Base-by-base conservation (phyloP, 164 flowering plant genomes). In the Aristolochia fimbriata region DNA sequence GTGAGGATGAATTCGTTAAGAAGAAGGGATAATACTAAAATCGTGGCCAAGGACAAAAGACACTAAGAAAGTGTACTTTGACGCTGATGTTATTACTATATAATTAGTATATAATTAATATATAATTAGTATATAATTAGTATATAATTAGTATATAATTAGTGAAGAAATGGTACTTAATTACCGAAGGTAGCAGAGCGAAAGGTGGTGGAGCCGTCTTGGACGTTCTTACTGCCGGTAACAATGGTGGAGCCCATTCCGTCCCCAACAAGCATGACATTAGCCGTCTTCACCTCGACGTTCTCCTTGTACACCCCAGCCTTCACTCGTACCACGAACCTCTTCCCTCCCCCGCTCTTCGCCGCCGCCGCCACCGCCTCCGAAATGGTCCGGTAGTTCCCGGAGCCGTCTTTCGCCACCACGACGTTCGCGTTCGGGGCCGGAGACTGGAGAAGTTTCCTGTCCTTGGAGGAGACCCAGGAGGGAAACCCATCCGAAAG, bases 111-210 rank as follows among this genome's bases (percentile, higher is more conserved):
- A 4, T 11, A 20, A 8, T 20, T 20, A 52, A 0, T 15, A 17
- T 23, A 7, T 3, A 23, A 52, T 8, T 6, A 14, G 4, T 20
- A 51, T 11, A n/a, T 51, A 64, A 76, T 71, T 69, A 86, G n/a
- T n/a, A n/a, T n/a, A n/a, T 20, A 51, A 16, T 17, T 17, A 16
- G 23, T 6, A n/a, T 51, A 4, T 11, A 20, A 8, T 20, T 20
- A 52, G 0, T 15, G 31, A 52, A 7, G 15, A 23, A 52, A 2
- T 6, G 4, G 4, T 20, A 51, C 21, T 51, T 51, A 64, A 76
- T 71, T 69, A 86, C 94, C 90, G 64, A 81, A 73, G 55, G 94
- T 84, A 0, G 94, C 94, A 0, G 90, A 75, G 0, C 80, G 69
- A 45, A 80, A 86, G 37, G 94, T 86, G 0, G 94, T 82, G 33